These are phyloP conservation scores for Fraxinus cuspidata DNA, from an alignment of 257 asterid genomes.

Conservation along the genomic window DNA sequence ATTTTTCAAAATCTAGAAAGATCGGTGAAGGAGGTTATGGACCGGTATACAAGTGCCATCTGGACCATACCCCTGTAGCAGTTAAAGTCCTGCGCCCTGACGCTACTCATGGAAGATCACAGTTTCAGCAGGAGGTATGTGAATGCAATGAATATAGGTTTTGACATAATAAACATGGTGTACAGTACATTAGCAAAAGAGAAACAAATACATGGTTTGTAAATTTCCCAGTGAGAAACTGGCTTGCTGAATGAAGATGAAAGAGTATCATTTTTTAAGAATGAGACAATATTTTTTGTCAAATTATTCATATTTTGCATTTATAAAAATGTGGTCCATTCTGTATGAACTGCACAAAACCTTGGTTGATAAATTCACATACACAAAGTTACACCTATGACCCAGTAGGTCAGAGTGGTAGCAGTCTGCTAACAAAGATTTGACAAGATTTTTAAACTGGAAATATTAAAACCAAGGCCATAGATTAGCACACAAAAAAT, in stretches of 20 bases:
- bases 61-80: conserved; percentile 94
- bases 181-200: neutral
- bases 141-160: neutral
- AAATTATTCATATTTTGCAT: neutral
- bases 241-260: neutral
- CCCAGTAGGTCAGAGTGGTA: neutral
- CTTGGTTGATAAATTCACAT: neutral
- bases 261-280: neutral
- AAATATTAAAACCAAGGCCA: neutral
- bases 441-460: neutral
- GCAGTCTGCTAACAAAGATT: neutral
- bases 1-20: conserved; percentile 64
- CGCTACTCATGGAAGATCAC: conserved; percentile 93
- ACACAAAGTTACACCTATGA: neutral
- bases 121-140: conserved; percentile 91
- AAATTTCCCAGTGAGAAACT: neutral
- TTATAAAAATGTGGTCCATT: neutral
- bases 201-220: neutral
- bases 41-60: conserved; percentile 77
- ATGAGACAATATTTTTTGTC: neutral
- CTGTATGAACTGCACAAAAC: neutral
- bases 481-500: neutral
- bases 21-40: conserved; percentile 99
- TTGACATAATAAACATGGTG: neutral
- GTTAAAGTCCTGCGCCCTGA: conserved; percentile 96